Base-by-base conservation (phyloP, 2,329 filamentous ascomycete species). In the Aspergillaceae sp. region DNA sequence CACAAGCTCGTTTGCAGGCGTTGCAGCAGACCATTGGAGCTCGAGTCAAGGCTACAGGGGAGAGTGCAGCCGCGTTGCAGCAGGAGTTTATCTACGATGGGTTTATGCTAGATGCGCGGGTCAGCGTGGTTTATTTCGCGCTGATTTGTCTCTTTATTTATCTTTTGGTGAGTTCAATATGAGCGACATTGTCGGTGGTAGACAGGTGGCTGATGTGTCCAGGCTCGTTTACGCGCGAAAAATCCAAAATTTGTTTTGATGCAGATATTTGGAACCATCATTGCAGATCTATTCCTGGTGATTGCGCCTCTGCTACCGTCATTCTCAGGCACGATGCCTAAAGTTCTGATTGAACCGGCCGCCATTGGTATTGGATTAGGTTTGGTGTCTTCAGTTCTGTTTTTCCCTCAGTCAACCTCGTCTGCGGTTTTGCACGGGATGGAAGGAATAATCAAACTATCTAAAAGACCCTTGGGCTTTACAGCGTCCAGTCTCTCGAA, bases 361-460 rank as follows among this genome's bases (percentile, higher is more conserved):
- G 71, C 70, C 0, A 65, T 73, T 11, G 73, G 71, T 0, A 61
- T 72, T 5, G 74, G 68, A 0, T 55, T 77, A 0, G 74, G 73
- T 0, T 45, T 71, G 2, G 67, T 61, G 3, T 73, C 68, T 40
- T 69, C 65, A 4, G 43, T 77, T 1, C 46, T 77, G 3, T 61
- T 77, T 40, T 76, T 77, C 45, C 74, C 74, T 0, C 67, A 69
- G 36, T 77, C 74, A 0, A 73, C 74, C 0, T 75, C 74, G 0
- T 67, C 69, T 27, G 59, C 66, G 2, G 67, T 73, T 1, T 56
- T 77, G 0, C 57, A 53, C 29, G 59, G 51, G 29, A 60, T 60
- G 49, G 60, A 60, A 45, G 56, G 51, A 19, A 46, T 71, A 0
- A 55, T 68, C 0, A 50, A 50, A 11, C 45, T 60, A 3, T 46